phyloP scores from a whole-genome alignment of 1,284 basidiomycete genomes.

The Neonothopanus nambi region DNA sequence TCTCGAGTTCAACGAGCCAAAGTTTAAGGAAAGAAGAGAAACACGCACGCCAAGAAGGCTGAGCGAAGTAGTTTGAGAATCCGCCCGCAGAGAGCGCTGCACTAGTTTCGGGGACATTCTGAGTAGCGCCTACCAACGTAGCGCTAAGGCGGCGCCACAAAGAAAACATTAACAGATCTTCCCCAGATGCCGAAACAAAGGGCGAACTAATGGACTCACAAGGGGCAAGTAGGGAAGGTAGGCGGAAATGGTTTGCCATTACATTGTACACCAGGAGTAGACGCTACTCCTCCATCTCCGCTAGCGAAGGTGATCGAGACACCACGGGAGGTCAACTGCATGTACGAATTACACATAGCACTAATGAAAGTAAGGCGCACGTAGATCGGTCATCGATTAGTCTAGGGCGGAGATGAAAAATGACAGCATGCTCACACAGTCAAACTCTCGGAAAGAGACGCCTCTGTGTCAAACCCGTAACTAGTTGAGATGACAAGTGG shows the following conservation, averaged over 20 bases:
- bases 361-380: background rate
- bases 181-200: background rate
- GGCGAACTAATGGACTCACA: slow-evolving; percentile 5
- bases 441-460: slow-evolving; percentile 4
- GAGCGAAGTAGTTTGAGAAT: slow-evolving; percentile 9
- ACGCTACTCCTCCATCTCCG: slow-evolving; percentile 57
- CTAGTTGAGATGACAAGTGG: slow-evolving; percentile 11
- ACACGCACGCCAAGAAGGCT: slow-evolving; percentile 6
- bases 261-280: slow-evolving; percentile 57
- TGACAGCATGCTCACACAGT: background rate
- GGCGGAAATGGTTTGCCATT: slow-evolving; percentile 59
- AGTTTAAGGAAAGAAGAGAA: background rate
- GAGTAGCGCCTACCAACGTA: slow-evolving; percentile 55
- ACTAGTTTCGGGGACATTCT: slow-evolving; percentile 53
- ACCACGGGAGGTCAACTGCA: slow-evolving; percentile 11
- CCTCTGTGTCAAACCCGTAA: slow-evolving; percentile 8
- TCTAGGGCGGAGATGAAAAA: no score
- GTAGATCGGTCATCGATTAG: background rate
- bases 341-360: slow-evolving; percentile 27
- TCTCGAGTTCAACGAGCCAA: background rate
- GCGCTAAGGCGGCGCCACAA: slow-evolving; percentile 69
- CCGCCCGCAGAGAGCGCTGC: slow-evolving; percentile 52
- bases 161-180: no score
- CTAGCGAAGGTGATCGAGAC: slow-evolving; percentile 7
- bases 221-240: slow-evolving; percentile 51